A percentile compares a stretch with the other conserved stretches of the same genome.
Evolutionary conservation across 768 basidiomycete species (phyloP).

Genomic region (Lactarius indigo): DNA sequence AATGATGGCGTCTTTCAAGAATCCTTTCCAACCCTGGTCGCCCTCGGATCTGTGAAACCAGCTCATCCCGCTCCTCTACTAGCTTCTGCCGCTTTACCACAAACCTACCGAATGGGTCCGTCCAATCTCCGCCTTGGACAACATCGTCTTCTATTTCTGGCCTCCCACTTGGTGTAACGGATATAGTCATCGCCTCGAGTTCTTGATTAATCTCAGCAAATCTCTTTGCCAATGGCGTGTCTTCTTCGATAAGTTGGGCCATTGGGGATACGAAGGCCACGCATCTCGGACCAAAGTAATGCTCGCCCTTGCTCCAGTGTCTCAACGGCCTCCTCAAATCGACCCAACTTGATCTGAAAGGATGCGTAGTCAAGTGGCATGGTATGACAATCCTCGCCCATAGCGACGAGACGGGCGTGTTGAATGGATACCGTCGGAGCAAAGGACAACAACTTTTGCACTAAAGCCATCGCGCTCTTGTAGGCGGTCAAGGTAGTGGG

Average conservation of each 20-base stretch:
- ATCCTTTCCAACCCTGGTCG: not conserved
- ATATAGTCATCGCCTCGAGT: not conserved
- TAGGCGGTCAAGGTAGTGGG: not conserved
- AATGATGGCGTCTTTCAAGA: not conserved
- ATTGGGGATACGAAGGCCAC: slow-evolving; percentile 2
- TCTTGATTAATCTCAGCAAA: not conserved
- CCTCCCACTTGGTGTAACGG: not conserved
- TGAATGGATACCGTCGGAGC: too few species aligned
- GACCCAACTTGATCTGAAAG: slow-evolving; percentile 4
- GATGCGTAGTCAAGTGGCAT: slow-evolving; percentile 8
- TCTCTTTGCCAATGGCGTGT: not conserved
- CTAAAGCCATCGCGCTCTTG: not conserved
- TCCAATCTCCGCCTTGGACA: not conserved
- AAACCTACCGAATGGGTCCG: not conserved
- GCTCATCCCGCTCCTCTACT: not conserved
- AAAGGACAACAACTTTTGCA: too few species aligned
- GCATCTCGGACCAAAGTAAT: slow-evolving; percentile 12
- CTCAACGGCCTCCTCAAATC: slow-evolving; percentile 10
- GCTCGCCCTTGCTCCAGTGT: slow-evolving; percentile 9
- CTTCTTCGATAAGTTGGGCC: not conserved
- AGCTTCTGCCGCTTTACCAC: not conserved
- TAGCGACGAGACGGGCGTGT: too few species aligned
- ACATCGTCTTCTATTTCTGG: not conserved
- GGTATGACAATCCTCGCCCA: not conserved
- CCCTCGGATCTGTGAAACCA: not conserved